A percentile compares a stretch with the other conserved stretches of the same genome.
Conservation (phyloP, 768 basidiomycete genomes). For the Collybia nuda region DNA sequence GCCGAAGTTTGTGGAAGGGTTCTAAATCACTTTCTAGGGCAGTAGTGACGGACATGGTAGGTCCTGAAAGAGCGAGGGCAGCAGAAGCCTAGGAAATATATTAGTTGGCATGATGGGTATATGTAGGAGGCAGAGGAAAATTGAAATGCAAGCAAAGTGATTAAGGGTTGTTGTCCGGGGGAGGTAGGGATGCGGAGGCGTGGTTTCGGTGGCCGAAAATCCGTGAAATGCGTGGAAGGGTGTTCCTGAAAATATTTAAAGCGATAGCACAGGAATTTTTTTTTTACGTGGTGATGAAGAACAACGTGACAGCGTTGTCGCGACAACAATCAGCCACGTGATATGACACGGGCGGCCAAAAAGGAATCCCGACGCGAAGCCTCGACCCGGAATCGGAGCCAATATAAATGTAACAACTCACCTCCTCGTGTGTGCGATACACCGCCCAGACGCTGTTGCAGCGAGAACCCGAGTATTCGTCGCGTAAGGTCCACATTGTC, state of each 20-base stretch:
- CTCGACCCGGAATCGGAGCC: too few species aligned
- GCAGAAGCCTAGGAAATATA: slow-evolving; percentile 45
- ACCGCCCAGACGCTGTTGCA: slow-evolving; percentile 52
- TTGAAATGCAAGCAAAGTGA: background rate
- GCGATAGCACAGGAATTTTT: slow-evolving; percentile 9
- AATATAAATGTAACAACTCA: slow-evolving; percentile 28
- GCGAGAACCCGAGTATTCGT: slow-evolving; percentile 24
- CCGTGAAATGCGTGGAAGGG: slow-evolving; percentile 30
- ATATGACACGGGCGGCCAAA: background rate
- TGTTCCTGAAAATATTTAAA: slow-evolving; percentile 14
- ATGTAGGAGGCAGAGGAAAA: background rate
- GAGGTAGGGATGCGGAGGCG: slow-evolving; percentile 10
- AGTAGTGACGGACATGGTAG: slow-evolving; percentile 47
- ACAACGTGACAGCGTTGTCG: too few species aligned
- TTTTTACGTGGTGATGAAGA: slow-evolving; percentile 23
- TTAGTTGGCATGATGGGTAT: slow-evolving; percentile 13
- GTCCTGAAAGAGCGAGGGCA: slow-evolving; percentile 50
- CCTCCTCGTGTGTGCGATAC: slow-evolving; percentile 62
- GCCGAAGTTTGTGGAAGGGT: slow-evolving; percentile 55
- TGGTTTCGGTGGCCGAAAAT: slow-evolving; percentile 17
- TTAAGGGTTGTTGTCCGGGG: background rate
- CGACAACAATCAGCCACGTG: background rate
- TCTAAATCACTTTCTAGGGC: slow-evolving; percentile 66
- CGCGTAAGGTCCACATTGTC: slow-evolving; percentile 49
- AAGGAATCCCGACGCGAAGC: too few species aligned